Evolutionary conservation across 2,329 filamentous ascomycete genomes (phyloP).

Genomic region (Colletotrichum nymphaeae): DNA sequence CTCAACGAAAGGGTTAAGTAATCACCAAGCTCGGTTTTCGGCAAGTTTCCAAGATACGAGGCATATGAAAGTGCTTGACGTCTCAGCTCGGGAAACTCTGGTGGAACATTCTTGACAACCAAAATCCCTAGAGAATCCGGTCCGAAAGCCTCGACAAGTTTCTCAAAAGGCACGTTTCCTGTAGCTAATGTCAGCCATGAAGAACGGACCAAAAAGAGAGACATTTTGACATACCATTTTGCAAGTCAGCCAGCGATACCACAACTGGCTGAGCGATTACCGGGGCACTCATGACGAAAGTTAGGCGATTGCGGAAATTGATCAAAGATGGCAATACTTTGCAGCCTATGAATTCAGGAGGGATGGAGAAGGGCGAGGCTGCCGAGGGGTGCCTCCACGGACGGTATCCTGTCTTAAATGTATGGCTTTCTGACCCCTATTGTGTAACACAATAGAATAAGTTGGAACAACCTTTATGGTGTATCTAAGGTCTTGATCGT

Average conservation of each 20-base stretch:
- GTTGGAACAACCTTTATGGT: neutral
- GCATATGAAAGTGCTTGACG: slow-evolving; percentile 83
- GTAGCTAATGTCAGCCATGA: neutral
- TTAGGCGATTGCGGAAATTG: neutral
- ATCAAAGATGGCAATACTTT: neutral
- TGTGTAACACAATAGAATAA: neutral
- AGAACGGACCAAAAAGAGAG: too few species aligned
- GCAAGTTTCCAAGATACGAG: slow-evolving; percentile 87
- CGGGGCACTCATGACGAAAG: neutral
- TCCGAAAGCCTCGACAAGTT: slow-evolving; percentile 84
- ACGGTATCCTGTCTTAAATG: neutral
- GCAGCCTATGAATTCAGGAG: neutral
- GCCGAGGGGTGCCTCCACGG: neutral
- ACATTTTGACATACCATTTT: slow-evolving; percentile 57
- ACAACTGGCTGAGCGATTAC: slow-evolving; percentile 66
- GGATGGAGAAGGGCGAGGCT: neutral
- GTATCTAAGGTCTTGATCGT: neutral
- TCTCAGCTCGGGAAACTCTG: slow-evolving; percentile 76
- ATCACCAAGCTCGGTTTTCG: slow-evolving; percentile 76
- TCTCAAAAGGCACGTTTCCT: slow-evolving; percentile 76
- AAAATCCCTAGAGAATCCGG: slow-evolving; percentile 92
- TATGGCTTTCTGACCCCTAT: neutral
- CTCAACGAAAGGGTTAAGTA: slow-evolving; percentile 38
- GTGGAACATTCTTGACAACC: slow-evolving; percentile 84
- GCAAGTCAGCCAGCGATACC: slow-evolving; percentile 69